Conservation (phyloP, 257 asterid species). For the Petrea volubilis region DNA sequence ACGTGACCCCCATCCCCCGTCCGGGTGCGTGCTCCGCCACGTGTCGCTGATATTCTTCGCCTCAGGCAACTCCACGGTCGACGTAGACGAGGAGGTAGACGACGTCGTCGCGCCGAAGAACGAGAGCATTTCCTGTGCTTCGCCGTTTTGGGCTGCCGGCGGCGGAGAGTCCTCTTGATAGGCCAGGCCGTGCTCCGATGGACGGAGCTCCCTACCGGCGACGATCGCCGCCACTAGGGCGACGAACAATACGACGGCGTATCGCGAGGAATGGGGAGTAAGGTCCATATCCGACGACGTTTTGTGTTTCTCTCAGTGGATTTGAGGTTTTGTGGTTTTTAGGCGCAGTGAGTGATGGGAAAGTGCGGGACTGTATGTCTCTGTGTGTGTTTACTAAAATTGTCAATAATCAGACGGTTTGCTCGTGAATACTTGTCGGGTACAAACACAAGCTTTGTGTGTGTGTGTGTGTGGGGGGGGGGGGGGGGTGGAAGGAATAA, state of each 20-base stretch:
- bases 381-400: neutral
- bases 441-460: neutral
- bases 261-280: conserved; percentile 6
- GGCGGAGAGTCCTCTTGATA: conserved; percentile 26
- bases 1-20: conserved; percentile 29
- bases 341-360: conserved; percentile 19
- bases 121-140: conserved; percentile 30
- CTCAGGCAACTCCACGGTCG: conserved; percentile 56
- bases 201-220: conserved; percentile 45
- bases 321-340: neutral
- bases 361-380: neutral
- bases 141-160: conserved; percentile 23
- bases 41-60: conserved; percentile 61
- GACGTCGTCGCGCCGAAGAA: conserved; percentile 47
- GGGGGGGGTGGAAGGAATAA: no score
- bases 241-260: conserved; percentile 22
- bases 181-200: conserved; percentile 51
- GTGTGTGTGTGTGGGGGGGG: neutral
- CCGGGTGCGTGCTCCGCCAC: conserved; percentile 41
- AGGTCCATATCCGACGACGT: neutral
- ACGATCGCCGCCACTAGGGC: neutral
- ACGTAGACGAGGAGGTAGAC: conserved; percentile 24
- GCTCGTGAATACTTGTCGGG: conserved; percentile 38
- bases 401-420: conserved; percentile 18
- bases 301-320: neutral